phyloP scores from a whole-genome alignment of 352 stramenopile genomes.

The Globisporangium heterothallicum region DNA sequence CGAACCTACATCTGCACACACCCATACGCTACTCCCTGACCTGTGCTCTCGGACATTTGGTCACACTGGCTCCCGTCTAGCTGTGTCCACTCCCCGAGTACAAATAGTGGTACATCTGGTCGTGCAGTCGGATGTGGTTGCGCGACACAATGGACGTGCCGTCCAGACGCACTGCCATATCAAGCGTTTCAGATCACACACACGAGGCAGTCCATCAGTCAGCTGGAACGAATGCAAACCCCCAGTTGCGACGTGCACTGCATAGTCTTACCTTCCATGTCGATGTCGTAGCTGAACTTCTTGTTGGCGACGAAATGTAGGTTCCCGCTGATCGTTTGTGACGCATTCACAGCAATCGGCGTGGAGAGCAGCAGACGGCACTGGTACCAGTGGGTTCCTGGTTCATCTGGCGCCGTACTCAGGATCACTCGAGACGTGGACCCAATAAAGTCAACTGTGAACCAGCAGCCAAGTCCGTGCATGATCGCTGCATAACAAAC shows the following conservation, averaged over 20 bases:
- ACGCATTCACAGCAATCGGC: conserved; percentile 89
- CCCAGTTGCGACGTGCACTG: not conserved
- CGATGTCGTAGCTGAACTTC: conserved; percentile 95
- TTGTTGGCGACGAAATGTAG: conserved; percentile 93
- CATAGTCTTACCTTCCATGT: conserved; percentile 73
- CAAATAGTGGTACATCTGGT: conserved; percentile 95
- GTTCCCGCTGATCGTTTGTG: conserved; percentile 85
- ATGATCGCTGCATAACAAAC: conserved; percentile 59
- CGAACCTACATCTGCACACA: not conserved
- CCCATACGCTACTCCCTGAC: too few relatives aligned
- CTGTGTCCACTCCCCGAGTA: conserved; percentile 33
- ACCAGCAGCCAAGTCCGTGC: conserved; percentile 98
- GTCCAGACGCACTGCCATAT: conserved; percentile 72
- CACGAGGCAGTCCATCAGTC: conserved; percentile 5
- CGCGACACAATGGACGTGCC: conserved; percentile 78
- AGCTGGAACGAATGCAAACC: not conserved
- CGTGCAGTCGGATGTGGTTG: conserved; percentile 89
- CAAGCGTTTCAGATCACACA: not conserved
- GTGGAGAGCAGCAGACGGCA: conserved; percentile 88
- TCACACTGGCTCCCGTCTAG: conserved; percentile 6
- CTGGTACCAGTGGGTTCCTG: conserved; percentile 90
- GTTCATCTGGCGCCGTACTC: conserved; percentile 71
- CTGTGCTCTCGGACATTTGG: too few relatives aligned
- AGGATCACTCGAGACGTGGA: conserved; percentile 76
- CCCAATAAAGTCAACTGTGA: conserved; percentile 97